phyloP scores from a whole-genome alignment of 352 stramenopile species.

The Phytophthora tentaculata region DNA sequence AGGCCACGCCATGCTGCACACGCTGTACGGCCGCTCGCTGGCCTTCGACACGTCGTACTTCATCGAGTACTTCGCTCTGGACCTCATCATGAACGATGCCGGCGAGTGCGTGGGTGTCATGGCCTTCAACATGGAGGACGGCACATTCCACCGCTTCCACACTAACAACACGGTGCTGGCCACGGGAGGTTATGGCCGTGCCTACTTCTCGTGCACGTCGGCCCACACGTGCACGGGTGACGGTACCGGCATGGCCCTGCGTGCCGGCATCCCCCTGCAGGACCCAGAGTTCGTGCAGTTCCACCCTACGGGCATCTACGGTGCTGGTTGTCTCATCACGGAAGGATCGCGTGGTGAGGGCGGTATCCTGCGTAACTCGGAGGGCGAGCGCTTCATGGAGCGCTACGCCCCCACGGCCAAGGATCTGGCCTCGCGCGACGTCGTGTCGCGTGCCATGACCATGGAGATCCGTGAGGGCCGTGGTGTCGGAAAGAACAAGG shows the following conservation, averaged over 20 bases:
- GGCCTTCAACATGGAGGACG: slow-evolving; percentile 97
- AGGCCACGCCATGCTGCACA: slow-evolving; percentile 98
- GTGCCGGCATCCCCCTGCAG: slow-evolving; percentile 92
- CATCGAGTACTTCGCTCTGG: slow-evolving; percentile 98
- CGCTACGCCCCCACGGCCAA: slow-evolving; percentile 96
- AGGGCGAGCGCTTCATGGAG: slow-evolving; percentile 97
- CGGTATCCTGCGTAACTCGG: slow-evolving; percentile 94
- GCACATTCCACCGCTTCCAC: slow-evolving; percentile 95
- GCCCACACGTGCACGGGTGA: slow-evolving; percentile 98
- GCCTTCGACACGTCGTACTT: slow-evolving; percentile 98
- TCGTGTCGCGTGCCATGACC: slow-evolving; percentile 96
- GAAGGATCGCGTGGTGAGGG: slow-evolving; percentile 96
- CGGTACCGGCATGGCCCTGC: slow-evolving; percentile 96
- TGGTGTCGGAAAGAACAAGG: slow-evolving; percentile 90
- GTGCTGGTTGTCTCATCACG: slow-evolving; percentile 97
- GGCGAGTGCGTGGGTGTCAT: slow-evolving; percentile 94
- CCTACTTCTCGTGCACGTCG: slow-evolving; percentile 97
- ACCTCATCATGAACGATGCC: slow-evolving; percentile 95
- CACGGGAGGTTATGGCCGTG: slow-evolving; percentile 95
- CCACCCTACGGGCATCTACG: slow-evolving; percentile 98
- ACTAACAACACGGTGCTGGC: slow-evolving; percentile 92
- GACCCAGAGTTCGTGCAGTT: slow-evolving; percentile 99
- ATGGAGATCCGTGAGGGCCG: slow-evolving; percentile 97
- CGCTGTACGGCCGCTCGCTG: slow-evolving; percentile 95
- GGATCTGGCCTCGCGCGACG: slow-evolving; percentile 95